Evolutionary conservation across 192 early-diverging fungal species (phyloP).

Genomic region (Dissophora globulifera): DNA sequence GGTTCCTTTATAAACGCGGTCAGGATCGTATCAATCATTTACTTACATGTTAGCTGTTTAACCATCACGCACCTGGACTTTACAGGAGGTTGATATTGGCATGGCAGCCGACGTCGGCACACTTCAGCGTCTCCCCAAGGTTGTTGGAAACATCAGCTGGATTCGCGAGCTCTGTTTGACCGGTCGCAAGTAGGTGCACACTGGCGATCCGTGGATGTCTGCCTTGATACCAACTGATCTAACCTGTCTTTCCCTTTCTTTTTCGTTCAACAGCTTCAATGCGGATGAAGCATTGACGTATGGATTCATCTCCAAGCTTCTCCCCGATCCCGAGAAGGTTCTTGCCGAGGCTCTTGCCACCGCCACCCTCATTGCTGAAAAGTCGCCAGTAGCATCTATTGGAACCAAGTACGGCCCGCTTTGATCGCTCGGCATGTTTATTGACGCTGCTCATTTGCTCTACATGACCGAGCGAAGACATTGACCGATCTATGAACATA

Average conservation of each 20-base stretch:
- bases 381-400: slow-evolving; percentile 87
- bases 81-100: slow-evolving; percentile 89
- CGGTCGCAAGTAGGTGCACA: slow-evolving; percentile 73
- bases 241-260: too few species aligned
- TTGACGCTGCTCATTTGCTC: not conserved
- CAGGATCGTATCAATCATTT: too few species aligned
- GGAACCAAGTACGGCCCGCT: slow-evolving; percentile 80
- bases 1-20: too few species aligned
- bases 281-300: slow-evolving; percentile 69
- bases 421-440: not conserved
- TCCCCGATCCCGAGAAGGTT: slow-evolving; percentile 19
- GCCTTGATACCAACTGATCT: too few species aligned
- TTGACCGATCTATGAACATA: too few species aligned
- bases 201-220: too few species aligned
- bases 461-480: too few species aligned
- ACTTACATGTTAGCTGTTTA: not conserved
- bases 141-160: slow-evolving; percentile 91
- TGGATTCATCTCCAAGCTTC: slow-evolving; percentile 59
- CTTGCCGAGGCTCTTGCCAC: slow-evolving; percentile 70
- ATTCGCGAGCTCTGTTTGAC: slow-evolving; percentile 92
- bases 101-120: slow-evolving; percentile 93
- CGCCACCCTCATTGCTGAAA: slow-evolving; percentile 81
- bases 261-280: slow-evolving; percentile 51
- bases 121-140: slow-evolving; percentile 94
- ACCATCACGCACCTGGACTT: too few species aligned